These are phyloP conservation scores for Polyporus arcularius DNA, from an alignment of 768 basidiomycete genomes.

Conservation along the genomic window DNA sequence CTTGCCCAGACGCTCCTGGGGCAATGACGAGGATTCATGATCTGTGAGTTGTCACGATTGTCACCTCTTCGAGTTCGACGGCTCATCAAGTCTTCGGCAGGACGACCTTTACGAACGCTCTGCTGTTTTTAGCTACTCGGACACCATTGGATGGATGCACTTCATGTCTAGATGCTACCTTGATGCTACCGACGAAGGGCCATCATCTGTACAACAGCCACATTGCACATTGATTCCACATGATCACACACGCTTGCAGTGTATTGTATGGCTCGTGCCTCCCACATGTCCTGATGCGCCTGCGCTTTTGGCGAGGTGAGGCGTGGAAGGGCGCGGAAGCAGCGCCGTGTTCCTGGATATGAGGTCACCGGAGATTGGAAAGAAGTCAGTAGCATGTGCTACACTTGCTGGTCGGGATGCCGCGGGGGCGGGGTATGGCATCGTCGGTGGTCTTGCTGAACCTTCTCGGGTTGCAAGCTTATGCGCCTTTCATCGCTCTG, in stretches of 20 bases:
- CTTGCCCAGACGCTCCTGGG: constrained; percentile 26
- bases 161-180: not conserved
- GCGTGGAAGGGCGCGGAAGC: too few species aligned
- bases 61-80: too few species aligned
- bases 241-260: not conserved
- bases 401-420: not conserved
- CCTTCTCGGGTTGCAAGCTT: not conserved
- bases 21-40: not conserved
- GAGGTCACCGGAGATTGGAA: not conserved
- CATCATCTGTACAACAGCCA: not conserved
- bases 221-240: not conserved
- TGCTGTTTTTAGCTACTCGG: not conserved
- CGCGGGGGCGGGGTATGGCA: constrained; percentile 3
- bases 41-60: not conserved
- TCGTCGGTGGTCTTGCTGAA: constrained; percentile 6
- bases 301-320: too few species aligned
- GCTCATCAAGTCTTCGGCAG: not conserved
- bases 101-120: not conserved
- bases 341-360: too few species aligned
- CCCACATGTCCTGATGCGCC: too few species aligned
- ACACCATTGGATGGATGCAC: not conserved
- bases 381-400: constrained; percentile 9
- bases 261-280: not conserved
- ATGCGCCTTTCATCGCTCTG: not conserved
- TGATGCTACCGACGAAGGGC: constrained; percentile 1